A percentile compares a stretch with the other conserved stretches of the same genome.
phyloP scores from a whole-genome alignment of 2,329 filamentous ascomycete species.

The Fusarium haematococcum region DNA sequence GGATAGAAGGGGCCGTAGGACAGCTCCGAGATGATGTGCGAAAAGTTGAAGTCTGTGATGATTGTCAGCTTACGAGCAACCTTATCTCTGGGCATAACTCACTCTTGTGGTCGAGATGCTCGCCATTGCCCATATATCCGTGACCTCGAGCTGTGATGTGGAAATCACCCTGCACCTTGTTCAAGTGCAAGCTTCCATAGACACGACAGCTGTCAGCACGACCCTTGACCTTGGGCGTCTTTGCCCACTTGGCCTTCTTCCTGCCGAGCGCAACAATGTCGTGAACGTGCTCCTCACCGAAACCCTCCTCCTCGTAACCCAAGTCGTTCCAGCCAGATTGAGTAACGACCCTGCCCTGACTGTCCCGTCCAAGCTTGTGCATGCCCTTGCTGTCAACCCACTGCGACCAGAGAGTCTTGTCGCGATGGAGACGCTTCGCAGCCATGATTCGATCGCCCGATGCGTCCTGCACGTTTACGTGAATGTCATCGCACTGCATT shows the following conservation, averaged over 20 bases:
- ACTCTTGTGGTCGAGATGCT: conserved; percentile 85
- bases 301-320: conserved; percentile 71
- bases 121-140: conserved; percentile 85
- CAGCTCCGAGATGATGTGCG: conserved; percentile 93
- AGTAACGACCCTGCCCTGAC: conserved; percentile 65
- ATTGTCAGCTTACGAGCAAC: conserved; percentile 31
- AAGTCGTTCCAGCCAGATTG: conserved; percentile 66
- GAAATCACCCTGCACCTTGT: conserved; percentile 98
- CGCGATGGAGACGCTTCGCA: conserved; percentile 76
- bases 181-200: conserved; percentile 89
- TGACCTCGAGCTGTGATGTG: conserved; percentile 96
- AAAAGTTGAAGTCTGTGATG: conserved; percentile 89
- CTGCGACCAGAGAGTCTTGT: conserved; percentile 82
- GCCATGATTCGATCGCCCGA: conserved; percentile 92
- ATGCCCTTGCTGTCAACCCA: conserved; percentile 81
- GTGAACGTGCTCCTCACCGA: conserved; percentile 85
- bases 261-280: conserved; percentile 83
- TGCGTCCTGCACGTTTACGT: conserved; percentile 97
- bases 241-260: conserved; percentile 75
- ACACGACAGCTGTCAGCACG: conserved; percentile 83
- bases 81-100: conserved; percentile 50
- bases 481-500: conserved; percentile 90
- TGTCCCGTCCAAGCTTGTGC: conserved; percentile 69
- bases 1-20: conserved; percentile 98
- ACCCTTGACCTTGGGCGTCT: conserved; percentile 77